Evolutionary conservation across 2,329 filamentous ascomycete species (phyloP).

Genomic region (Hawksworthiomyces lignivorus): DNA sequence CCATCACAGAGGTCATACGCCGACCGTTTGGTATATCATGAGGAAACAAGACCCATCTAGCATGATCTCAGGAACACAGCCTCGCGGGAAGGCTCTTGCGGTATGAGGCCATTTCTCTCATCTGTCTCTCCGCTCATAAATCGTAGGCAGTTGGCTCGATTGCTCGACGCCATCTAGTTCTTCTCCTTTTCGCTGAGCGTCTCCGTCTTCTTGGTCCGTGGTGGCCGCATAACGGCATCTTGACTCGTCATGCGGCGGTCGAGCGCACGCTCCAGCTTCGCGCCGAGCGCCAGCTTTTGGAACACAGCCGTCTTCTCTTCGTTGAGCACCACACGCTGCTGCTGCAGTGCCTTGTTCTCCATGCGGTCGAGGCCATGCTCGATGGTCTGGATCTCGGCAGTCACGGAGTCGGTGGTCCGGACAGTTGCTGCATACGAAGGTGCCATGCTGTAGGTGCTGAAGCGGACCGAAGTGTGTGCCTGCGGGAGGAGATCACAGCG

Average conservation of each 20-base stretch:
- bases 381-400: constrained; percentile 58
- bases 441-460: constrained; percentile 53
- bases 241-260: constrained; percentile 80
- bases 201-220: constrained; percentile 23
- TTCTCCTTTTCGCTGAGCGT: constrained; percentile 28
- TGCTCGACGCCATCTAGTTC: constrained; percentile 13
- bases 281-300: constrained; percentile 79
- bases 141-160: too few species aligned
- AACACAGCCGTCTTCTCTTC: constrained; percentile 75
- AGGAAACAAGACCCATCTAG: too few species aligned
- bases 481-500: constrained; percentile 18
- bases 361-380: constrained; percentile 76
- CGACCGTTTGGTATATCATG: too few species aligned
- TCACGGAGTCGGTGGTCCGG: constrained; percentile 45
- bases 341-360: constrained; percentile 76
- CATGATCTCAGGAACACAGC: too few species aligned
- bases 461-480: constrained; percentile 48
- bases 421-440: constrained; percentile 53
- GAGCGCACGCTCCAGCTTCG: constrained; percentile 83
- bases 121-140: too few species aligned
- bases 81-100: constrained; percentile 1
- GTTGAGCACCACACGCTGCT: constrained; percentile 73
- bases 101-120: too few species aligned
- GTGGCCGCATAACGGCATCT: constrained; percentile 71
- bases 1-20: too few species aligned